Evolutionary conservation across 1,284 basidiomycete genomes (phyloP).

Genomic region (Melampsora americana): DNA sequence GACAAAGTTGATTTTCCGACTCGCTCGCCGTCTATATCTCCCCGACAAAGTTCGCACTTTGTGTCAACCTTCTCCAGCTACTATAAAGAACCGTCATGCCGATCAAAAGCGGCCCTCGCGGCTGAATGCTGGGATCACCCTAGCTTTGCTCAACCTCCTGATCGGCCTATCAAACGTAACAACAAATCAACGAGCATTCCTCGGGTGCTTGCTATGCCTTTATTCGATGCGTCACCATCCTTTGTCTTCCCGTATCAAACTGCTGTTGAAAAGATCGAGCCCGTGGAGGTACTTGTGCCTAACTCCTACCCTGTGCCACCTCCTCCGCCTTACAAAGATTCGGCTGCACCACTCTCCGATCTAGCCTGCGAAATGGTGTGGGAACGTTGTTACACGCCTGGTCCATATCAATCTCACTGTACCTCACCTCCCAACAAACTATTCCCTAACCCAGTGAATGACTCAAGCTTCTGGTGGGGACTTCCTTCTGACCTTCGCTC

Average conservation of each 20-base stretch:
- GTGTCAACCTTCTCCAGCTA: not conserved
- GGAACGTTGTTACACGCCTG: slow-evolving; percentile 25
- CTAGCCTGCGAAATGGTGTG: slow-evolving; percentile 36
- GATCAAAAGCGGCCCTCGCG: slow-evolving; percentile 29
- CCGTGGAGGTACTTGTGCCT: slow-evolving; percentile 8
- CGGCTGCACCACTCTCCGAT: slow-evolving; percentile 30
- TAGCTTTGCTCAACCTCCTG: slow-evolving; percentile 31
- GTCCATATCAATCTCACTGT: not conserved
- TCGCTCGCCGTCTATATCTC: slow-evolving; percentile 1
- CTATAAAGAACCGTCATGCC: slow-evolving; percentile 10
- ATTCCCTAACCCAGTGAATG: not conserved
- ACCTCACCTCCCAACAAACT: not conserved
- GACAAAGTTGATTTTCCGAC: too few species aligned
- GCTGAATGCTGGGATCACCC: slow-evolving; percentile 41
- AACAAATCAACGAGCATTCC: not conserved
- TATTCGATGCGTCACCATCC: not conserved
- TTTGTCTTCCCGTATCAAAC: not conserved
- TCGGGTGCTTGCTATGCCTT: not conserved
- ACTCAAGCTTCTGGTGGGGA: not conserved
- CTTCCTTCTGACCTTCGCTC: not conserved
- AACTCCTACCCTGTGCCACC: slow-evolving; percentile 35
- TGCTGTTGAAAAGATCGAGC: not conserved
- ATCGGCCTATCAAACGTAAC: slow-evolving; percentile 21
- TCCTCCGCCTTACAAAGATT: slow-evolving; percentile 35
- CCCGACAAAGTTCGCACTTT: not conserved